Evolutionary conservation across 768 basidiomycete species (phyloP), one percentile per base, ranked within the genome.

Genomic region (Serendipita sp.): DNA sequence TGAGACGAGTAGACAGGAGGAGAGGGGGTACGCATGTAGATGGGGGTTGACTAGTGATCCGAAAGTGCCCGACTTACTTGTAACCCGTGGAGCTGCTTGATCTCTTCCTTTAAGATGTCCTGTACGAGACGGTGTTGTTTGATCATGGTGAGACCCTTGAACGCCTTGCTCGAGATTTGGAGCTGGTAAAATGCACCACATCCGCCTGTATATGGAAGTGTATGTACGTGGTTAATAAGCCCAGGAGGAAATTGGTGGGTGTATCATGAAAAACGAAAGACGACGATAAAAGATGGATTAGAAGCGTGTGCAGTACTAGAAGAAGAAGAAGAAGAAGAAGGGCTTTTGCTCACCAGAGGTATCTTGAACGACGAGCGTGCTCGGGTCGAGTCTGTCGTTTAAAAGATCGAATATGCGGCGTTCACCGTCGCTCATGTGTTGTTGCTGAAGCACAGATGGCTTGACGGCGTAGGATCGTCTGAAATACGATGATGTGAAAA

Each of bases 141-240:
- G 61, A 98, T 83, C 44, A 83, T 86, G 1, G 88, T 73, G 42
- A 98, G 74, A 7, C 87, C 95, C 66, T 86, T 84, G 78, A 99
- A 98, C 1, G 79, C 79, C n/a, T 82, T 72, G 64, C 90, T 92
- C 3, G 87, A 81, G 65, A 99, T 88, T 13, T 81, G 79, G 65
- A 99, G 94, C 44, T 93, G 89, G 68, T 95, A 99, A 74, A 98
- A 99, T 3, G 85, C 80, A n/a, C 96, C 96, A 70, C 96, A 98
- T 24, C 96, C 96, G 61, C 93, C 95, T 96, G 42, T 14, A 31
- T 1, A 33, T 5, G 44, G 11, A 20, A 61, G 38, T 34, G 9
- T 9, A 48, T 20, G 9, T 42, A 11, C 42, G n/a, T n/a, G n/a
- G n/a, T n/a, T n/a, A n/a, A n/a, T n/a, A n/a, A n/a, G n/a, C n/a